Conservation (phyloP, 805 yeast species). For the Priceomyces castillae region DNA sequence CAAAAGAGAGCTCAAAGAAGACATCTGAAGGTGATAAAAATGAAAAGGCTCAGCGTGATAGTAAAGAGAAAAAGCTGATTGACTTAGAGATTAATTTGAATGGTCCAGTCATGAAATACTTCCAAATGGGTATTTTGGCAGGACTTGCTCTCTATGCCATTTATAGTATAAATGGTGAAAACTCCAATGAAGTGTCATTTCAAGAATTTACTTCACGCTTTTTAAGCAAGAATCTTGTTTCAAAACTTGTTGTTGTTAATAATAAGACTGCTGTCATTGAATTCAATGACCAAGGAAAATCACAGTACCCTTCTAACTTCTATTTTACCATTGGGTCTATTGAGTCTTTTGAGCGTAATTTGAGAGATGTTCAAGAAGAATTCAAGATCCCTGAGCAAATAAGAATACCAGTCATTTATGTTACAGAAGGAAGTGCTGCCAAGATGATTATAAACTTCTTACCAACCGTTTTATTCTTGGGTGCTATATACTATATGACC, state of each 20-base stretch:
- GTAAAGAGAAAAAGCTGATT: slow-evolving; percentile 12
- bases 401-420: slow-evolving; percentile 78
- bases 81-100: slow-evolving; percentile 26
- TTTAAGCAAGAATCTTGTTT: slow-evolving; percentile 75
- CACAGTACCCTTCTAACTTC: slow-evolving; percentile 35
- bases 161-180: slow-evolving; percentile 17
- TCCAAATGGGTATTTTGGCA: slow-evolving; percentile 31
- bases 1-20: slow-evolving; percentile 4
- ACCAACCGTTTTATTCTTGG: slow-evolving; percentile 88
- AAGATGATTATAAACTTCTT: slow-evolving; percentile 67
- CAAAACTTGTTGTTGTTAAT: slow-evolving; percentile 71
- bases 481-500: slow-evolving; percentile 82
- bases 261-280: slow-evolving; percentile 71
- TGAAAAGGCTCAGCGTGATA: slow-evolving; percentile 12
- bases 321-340: slow-evolving; percentile 85
- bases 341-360: slow-evolving; percentile 78
- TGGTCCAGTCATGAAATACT: slow-evolving; percentile 22
- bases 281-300: slow-evolving; percentile 57
- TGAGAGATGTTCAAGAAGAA: slow-evolving; percentile 73
- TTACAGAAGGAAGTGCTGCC: slow-evolving; percentile 64
- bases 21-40: slow-evolving; percentile 8
- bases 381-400: slow-evolving; percentile 57
- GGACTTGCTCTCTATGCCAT: slow-evolving; percentile 26
- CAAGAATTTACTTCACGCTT: slow-evolving; percentile 82
- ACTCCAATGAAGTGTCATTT: slow-evolving; percentile 66